Evolutionary conservation across 1,284 basidiomycete species (phyloP).

Genomic region (Tranzscheliella williamsii): DNA sequence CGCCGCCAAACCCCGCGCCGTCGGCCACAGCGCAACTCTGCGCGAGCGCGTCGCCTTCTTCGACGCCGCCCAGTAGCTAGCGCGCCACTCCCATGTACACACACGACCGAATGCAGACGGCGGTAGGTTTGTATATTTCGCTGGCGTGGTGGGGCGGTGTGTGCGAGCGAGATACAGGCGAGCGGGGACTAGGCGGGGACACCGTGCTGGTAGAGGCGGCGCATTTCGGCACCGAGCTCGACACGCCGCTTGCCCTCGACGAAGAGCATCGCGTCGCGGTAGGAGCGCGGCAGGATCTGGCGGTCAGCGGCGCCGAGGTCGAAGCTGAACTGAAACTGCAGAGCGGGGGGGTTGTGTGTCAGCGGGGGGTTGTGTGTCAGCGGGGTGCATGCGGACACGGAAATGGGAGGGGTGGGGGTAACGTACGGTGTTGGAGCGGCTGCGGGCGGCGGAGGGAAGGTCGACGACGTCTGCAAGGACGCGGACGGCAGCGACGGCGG

Average conservation of each 20-base stretch:
- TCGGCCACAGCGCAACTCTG: conserved; percentile 26
- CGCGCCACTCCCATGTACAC: no score
- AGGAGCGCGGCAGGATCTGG: conserved; percentile 37
- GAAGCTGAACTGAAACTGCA: conserved; percentile 53
- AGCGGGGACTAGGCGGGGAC: no score
- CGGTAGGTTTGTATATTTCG: no score
- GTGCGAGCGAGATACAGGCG: no score
- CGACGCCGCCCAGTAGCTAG: conserved; percentile 21
- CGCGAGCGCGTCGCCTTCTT: conserved; percentile 49
- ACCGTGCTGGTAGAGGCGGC: conserved; percentile 42
- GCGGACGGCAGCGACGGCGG: conserved; percentile 33
- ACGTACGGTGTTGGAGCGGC: conserved; percentile 46
- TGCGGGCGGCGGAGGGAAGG: conserved; percentile 36
- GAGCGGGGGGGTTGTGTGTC: neutral
- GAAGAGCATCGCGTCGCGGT: conserved; percentile 53
- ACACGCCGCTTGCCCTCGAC: conserved; percentile 51
- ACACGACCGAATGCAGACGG: no score
- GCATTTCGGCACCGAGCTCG: conserved; percentile 44
- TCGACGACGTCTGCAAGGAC: conserved; percentile 52
- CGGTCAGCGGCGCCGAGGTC: conserved; percentile 30
- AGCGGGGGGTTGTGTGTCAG: neutral
- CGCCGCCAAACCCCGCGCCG: conserved; percentile 14
- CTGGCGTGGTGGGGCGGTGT: no score
- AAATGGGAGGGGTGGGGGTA: neutral
- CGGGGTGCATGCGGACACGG: neutral